phyloP scores from a whole-genome alignment of 2,329 filamentous ascomycete species.

The Delphinella strobiligena region DNA sequence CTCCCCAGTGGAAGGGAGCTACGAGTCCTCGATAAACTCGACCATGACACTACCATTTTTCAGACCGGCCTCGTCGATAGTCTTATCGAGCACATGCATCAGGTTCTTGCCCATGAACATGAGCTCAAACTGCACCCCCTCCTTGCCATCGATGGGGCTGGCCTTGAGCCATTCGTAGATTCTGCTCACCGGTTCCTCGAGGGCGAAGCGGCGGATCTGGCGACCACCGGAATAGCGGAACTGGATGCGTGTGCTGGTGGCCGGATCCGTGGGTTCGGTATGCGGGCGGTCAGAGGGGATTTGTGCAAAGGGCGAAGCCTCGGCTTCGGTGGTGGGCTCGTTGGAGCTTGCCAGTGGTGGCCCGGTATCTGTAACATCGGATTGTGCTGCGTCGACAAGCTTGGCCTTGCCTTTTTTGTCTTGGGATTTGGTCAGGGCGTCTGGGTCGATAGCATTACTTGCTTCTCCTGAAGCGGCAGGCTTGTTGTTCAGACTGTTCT shows the following conservation, averaged over 20 bases:
- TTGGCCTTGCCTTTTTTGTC: slow-evolving; percentile 39
- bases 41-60: slow-evolving; percentile 95
- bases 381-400: slow-evolving; percentile 26
- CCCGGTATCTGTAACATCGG: slow-evolving; percentile 18
- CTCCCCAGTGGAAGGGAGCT: slow-evolving; percentile 3
- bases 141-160: slow-evolving; percentile 67
- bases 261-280: slow-evolving; percentile 61
- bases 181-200: slow-evolving; percentile 63
- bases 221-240: slow-evolving; percentile 78
- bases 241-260: slow-evolving; percentile 75
- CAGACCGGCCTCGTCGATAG: slow-evolving; percentile 68
- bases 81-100: slow-evolving; percentile 57
- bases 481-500: slow-evolving; percentile 65
- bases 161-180: slow-evolving; percentile 97
- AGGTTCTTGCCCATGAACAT: slow-evolving; percentile 81
- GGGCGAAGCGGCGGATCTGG: slow-evolving; percentile 72
- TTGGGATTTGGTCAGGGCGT: slow-evolving; percentile 65
- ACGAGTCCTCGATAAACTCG: slow-evolving; percentile 50
- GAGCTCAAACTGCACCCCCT: slow-evolving; percentile 71
- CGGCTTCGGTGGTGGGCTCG: slow-evolving; percentile 15
- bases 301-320: slow-evolving; percentile 45
- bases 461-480: slow-evolving; percentile 22
- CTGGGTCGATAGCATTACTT: slow-evolving; percentile 63
- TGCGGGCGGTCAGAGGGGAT: slow-evolving; percentile 68
- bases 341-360: slow-evolving; percentile 13